A percentile compares a stretch with the other conserved stretches of the same genome.
These are phyloP conservation scores for Solanum neorickii DNA, from an alignment of 257 asterid species.

Conservation along the genomic window DNA sequence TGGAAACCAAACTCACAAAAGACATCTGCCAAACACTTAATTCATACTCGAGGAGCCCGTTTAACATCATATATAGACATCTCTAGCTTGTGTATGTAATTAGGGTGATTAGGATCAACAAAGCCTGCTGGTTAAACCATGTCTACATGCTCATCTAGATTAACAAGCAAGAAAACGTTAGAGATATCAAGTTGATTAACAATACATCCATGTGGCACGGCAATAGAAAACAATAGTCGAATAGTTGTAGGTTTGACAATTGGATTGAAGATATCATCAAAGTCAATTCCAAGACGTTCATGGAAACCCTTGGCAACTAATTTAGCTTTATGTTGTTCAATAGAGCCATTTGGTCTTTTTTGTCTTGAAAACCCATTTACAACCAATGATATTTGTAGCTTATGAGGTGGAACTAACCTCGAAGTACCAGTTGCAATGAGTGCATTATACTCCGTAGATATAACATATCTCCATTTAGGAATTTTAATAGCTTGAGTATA, in stretches of 20 bases:
- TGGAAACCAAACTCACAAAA: too few species aligned
- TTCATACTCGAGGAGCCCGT: not conserved
- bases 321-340: not conserved
- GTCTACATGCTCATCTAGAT: not conserved
- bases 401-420: not conserved
- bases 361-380: not conserved
- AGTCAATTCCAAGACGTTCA: too few species aligned
- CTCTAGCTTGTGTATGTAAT: too few species aligned
- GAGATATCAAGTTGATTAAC: not conserved
- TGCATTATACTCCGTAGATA: not conserved
- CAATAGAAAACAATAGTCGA: not conserved
- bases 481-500: not conserved
- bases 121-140: not conserved
- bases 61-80: too few species aligned
- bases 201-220: fast-evolving
- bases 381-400: not conserved
- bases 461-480: not conserved
- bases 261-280: too few species aligned
- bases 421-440: not conserved
- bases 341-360: not conserved
- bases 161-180: not conserved
- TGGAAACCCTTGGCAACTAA: not conserved
- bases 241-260: too few species aligned
- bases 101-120: not conserved
- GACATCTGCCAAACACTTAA: too few species aligned